Percentiles rank a stretch among this genome's conserved stretches.
These are phyloP conservation scores for Globisporangium okanoganense DNA, from an alignment of 352 stramenopile species.

Conservation along the genomic window DNA sequence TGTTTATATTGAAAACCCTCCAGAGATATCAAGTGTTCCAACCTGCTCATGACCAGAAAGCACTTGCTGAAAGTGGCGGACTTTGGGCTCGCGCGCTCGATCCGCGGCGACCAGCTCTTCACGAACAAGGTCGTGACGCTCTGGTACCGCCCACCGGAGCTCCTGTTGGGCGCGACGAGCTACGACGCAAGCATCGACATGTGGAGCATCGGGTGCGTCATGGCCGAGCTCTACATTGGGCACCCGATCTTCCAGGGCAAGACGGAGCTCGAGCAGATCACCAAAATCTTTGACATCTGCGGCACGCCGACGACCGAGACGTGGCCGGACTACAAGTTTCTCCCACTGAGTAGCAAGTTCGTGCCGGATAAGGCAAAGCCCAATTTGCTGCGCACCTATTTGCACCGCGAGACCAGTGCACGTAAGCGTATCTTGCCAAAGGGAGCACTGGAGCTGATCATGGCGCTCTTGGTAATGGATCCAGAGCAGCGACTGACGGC, in stretches of 20 bases:
- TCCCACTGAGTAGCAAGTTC: conserved; percentile 80
- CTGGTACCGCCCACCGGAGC: conserved; percentile 94
- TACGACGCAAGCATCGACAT: conserved; percentile 94
- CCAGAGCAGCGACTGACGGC: conserved; percentile 92
- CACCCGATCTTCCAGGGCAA: conserved; percentile 86
- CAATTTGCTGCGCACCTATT: conserved; percentile 58
- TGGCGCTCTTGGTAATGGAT: conserved; percentile 94
- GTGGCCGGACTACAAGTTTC: conserved; percentile 86
- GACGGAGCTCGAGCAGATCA: conserved; percentile 86
- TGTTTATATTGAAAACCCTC: too few relatives aligned
- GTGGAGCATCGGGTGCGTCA: conserved; percentile 93
- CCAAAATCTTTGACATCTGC: conserved; percentile 87
- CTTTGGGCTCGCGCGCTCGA: conserved; percentile 82
- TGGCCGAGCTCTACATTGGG: conserved; percentile 84
- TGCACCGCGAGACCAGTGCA: conserved; percentile 68
- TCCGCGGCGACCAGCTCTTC: conserved; percentile 82
- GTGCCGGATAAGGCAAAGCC: conserved; percentile 75
- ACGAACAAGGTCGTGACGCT: conserved; percentile 97
- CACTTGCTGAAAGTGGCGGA: conserved; percentile 85
- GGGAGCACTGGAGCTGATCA: conserved; percentile 90
- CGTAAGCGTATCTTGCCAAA: conserved; percentile 81
- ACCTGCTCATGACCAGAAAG: conserved; percentile 73
- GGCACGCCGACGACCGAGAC: conserved; percentile 75
- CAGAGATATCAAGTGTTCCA: conserved; percentile 93
- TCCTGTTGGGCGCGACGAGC: conserved; percentile 90